A percentile compares a stretch with the other conserved stretches of the same genome.
Evolutionary conservation across 176 grass and related monocot species (phyloP).

Genomic region (Elymus sibiricus): DNA sequence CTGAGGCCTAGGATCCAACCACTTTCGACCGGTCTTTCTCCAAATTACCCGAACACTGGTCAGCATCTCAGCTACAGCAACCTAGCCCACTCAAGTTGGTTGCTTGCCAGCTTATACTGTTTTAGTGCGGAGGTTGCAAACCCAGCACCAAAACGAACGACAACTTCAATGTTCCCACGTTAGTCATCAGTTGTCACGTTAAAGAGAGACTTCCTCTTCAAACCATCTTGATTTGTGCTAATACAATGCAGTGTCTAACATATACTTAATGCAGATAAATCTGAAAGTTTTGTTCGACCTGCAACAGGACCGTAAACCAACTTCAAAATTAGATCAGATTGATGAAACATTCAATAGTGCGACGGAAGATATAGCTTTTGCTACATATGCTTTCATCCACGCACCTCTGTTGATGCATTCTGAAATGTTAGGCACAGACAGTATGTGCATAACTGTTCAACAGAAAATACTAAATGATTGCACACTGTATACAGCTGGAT

Average conservation of each 20-base stretch:
- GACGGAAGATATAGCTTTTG: not conserved
- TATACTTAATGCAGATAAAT: not conserved
- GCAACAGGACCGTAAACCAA: conserved; percentile 1
- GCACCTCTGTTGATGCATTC: not conserved
- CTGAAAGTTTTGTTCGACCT: not conserved
- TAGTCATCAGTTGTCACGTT: not conserved
- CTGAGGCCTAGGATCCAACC: not conserved
- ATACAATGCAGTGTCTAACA: not conserved
- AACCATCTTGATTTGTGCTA: not conserved
- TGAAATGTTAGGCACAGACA: not conserved
- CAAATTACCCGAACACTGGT: not conserved
- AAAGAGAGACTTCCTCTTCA: not conserved
- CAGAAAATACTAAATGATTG: conserved; percentile 4
- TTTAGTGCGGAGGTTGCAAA: not conserved
- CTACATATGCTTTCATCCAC: not conserved
- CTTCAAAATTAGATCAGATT: conserved; percentile 15
- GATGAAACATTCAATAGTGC: not conserved
- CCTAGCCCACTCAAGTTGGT: not conserved
- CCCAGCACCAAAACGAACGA: not conserved
- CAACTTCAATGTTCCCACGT: not conserved
- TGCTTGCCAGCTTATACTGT: not conserved
- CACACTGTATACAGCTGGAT: not conserved
- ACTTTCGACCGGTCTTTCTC: not conserved
- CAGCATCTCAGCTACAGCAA: not conserved
- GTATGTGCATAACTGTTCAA: not conserved